Conservation (phyloP, 2,329 filamentous ascomycete species). For the Fusarium hainanense region DNA sequence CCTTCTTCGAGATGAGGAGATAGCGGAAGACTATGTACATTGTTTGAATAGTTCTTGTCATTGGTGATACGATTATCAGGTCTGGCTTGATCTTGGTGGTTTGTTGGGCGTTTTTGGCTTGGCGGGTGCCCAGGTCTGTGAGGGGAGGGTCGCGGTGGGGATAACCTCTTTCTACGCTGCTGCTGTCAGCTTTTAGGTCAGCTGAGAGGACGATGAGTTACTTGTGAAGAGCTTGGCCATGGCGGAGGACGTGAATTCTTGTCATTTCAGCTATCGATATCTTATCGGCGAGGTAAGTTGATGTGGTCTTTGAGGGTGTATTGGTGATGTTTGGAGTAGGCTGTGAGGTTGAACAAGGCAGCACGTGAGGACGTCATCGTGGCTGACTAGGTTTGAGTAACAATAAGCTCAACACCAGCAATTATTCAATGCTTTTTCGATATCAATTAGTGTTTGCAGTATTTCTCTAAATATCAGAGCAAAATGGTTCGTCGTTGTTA, state of each 20-base stretch:
- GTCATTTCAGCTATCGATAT: not conserved
- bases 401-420: not conserved
- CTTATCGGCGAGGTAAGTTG: not conserved
- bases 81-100: conserved; percentile 5
- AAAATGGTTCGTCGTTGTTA: not conserved
- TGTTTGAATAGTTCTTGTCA: conserved; percentile 39
- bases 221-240: conserved; percentile 32
- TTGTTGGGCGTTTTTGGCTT: conserved; percentile 13
- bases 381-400: not conserved
- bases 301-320: not conserved
- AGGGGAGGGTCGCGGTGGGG: conserved; percentile 33
- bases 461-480: not conserved
- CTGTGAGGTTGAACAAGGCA: not conserved
- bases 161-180: conserved; percentile 33
- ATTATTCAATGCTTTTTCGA: not conserved
- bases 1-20: conserved; percentile 2
- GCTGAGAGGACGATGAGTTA: not conserved
- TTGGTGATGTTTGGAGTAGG: too few relatives aligned
- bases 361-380: not conserved
- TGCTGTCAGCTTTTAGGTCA: not conserved
- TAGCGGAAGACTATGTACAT: conserved; percentile 30
- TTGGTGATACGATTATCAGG: conserved; percentile 27
- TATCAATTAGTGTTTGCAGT: not conserved
- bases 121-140: conserved; percentile 21
- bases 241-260: conserved; percentile 26